These are phyloP conservation scores for Waitea zeae DNA, from an alignment of 1,284 basidiomycete species.

Conservation along the genomic window DNA sequence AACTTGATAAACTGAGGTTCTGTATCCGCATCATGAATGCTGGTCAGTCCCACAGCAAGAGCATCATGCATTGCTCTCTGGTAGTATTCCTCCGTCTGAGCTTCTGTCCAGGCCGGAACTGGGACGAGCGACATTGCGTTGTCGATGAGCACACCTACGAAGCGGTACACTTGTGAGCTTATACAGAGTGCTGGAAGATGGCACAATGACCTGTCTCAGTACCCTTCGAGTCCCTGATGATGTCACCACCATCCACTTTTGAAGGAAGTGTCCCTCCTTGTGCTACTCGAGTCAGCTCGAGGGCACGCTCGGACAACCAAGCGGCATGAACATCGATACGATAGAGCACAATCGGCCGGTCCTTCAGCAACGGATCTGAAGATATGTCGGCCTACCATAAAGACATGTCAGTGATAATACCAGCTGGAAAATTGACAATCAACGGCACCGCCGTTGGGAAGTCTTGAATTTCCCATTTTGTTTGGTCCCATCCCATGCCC, in stretches of 20 bases:
- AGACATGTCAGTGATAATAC: background rate
- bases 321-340: constrained; percentile 73
- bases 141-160: constrained; percentile 49
- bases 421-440: too few species aligned
- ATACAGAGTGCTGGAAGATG: background rate
- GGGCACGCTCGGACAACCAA: constrained; percentile 65
- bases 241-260: constrained; percentile 56
- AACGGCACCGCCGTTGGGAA: constrained; percentile 79
- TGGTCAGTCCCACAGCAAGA: constrained; percentile 59
- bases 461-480: constrained; percentile 37
- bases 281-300: constrained; percentile 29
- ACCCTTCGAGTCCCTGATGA: constrained; percentile 47
- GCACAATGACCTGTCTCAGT: constrained; percentile 48
- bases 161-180: constrained; percentile 3
- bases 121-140: constrained; percentile 58
- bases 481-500: constrained; percentile 92
- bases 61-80: constrained; percentile 50
- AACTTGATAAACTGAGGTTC: constrained; percentile 38
- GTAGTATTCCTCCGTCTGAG: constrained; percentile 41
- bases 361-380: constrained; percentile 43
- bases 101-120: constrained; percentile 41
- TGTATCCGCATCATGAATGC: constrained; percentile 67
- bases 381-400: constrained; percentile 26
- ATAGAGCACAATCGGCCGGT: constrained; percentile 48
- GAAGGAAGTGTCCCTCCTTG: constrained; percentile 23